Conservation (phyloP, 2,329 filamentous ascomycete genomes). For the Diaporthe vaccinii region DNA sequence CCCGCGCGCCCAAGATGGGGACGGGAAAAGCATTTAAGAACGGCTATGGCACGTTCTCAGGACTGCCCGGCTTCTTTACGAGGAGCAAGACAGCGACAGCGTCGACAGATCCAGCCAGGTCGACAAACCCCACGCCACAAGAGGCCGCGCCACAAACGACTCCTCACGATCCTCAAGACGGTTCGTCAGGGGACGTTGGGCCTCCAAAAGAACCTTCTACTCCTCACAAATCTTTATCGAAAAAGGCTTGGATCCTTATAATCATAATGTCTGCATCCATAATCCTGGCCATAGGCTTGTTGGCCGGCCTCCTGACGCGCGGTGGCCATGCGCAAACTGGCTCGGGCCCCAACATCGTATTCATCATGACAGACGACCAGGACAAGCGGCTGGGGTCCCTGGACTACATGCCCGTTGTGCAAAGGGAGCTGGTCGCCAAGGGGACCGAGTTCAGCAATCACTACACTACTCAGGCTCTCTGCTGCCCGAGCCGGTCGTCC, state of each 20-base stretch:
- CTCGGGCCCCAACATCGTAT: slow-evolving; percentile 44
- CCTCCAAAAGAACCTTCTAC: not conserved
- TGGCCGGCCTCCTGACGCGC: slow-evolving; percentile 38
- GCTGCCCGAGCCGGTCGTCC: slow-evolving; percentile 47
- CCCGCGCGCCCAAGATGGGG: slow-evolving; percentile 19
- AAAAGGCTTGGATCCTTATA: slow-evolving; percentile 29
- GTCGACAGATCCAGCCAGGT: not conserved
- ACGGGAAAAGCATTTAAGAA: slow-evolving; percentile 24
- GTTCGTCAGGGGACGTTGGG: not conserved
- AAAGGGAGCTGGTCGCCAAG: slow-evolving; percentile 45
- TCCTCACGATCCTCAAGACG: not conserved
- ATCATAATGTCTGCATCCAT: slow-evolving; percentile 37
- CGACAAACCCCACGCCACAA: not conserved
- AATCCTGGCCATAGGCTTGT: slow-evolving; percentile 34
- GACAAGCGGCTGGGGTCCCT: slow-evolving; percentile 43
- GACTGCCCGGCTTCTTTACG: not conserved
- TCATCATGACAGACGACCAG: slow-evolving; percentile 46
- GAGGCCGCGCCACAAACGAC: not conserved
- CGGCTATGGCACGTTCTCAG: slow-evolving; percentile 32
- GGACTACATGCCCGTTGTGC: slow-evolving; percentile 41
- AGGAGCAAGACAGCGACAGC: slow-evolving; percentile 1
- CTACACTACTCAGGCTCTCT: slow-evolving; percentile 46
- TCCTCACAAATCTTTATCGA: not conserved
- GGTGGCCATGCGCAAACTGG: slow-evolving; percentile 19
- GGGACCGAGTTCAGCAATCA: slow-evolving; percentile 47